These are phyloP conservation scores for Aaosphaeria pasadenensis DNA, from an alignment of 2,329 filamentous ascomycete genomes.

Conservation along the genomic window DNA sequence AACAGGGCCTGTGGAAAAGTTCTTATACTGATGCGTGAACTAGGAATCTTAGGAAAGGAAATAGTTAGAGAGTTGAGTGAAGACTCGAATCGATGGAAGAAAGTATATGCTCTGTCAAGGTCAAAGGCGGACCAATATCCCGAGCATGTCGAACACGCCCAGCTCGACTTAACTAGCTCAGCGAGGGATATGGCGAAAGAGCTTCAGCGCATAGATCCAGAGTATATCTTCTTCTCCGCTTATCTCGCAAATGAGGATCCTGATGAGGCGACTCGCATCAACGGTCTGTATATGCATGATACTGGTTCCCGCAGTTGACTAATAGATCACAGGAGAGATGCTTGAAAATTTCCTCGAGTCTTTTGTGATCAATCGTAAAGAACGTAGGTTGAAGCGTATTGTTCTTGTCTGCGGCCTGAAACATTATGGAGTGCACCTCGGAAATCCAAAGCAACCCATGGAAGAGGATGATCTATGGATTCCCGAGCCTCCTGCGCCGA, in stretches of 20 bases:
- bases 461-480: slow-evolving; percentile 47
- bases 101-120: slow-evolving; percentile 41
- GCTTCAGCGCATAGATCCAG: slow-evolving; percentile 34
- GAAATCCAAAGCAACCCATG: slow-evolving; percentile 48
- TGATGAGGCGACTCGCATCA: slow-evolving; percentile 24
- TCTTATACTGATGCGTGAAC: background rate
- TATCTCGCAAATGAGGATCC: slow-evolving; percentile 39
- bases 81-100: slow-evolving; percentile 34
- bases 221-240: slow-evolving; percentile 45
- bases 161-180: slow-evolving; percentile 36
- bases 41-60: slow-evolving; percentile 41
- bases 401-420: slow-evolving; percentile 50
- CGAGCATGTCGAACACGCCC: slow-evolving; percentile 37
- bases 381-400: slow-evolving; percentile 46
- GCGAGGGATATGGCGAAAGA: slow-evolving; percentile 37
- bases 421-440: slow-evolving; percentile 54
- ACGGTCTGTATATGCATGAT: slow-evolving; percentile 5
- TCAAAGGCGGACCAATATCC: slow-evolving; percentile 35
- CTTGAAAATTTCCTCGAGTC: background rate
- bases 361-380: background rate
- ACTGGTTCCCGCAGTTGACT: background rate
- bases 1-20: background rate
- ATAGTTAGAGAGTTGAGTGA: slow-evolving; percentile 39
- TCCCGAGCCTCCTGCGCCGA: slow-evolving; percentile 28
- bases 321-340: background rate